These are phyloP conservation scores for Protomyces lactucae-debilis DNA, from an alignment of 1,139 yeast species.

Conservation along the genomic window DNA sequence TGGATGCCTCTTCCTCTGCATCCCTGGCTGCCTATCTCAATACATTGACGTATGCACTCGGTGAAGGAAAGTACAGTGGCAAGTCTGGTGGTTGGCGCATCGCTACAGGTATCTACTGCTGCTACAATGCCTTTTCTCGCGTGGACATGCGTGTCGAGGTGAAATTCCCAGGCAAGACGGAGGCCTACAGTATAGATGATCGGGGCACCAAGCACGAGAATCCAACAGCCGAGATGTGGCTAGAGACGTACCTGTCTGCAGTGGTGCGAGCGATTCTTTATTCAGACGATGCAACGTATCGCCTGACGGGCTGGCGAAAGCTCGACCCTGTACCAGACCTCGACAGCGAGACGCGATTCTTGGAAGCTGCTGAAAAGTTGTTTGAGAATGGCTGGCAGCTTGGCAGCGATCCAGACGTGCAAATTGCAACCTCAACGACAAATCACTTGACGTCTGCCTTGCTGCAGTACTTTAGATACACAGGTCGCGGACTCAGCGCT, in stretches of 20 bases:
- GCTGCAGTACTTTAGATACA: slow-evolving; percentile 56
- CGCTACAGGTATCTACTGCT: slow-evolving; percentile 62
- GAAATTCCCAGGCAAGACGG: slow-evolving; percentile 71
- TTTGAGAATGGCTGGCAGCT: slow-evolving; percentile 50
- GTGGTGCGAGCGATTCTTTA: slow-evolving; percentile 67
- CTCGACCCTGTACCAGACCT: slow-evolving; percentile 50
- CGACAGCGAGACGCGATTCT: slow-evolving; percentile 50
- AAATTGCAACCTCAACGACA: slow-evolving; percentile 61
- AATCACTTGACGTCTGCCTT: slow-evolving; percentile 78
- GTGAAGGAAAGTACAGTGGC: slow-evolving; percentile 66
- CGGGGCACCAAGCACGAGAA: slow-evolving; percentile 46
- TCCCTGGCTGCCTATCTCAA: slow-evolving; percentile 71
- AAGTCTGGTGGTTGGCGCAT: slow-evolving; percentile 73
- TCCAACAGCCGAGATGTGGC: slow-evolving; percentile 50
- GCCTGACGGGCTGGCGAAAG: slow-evolving; percentile 57
- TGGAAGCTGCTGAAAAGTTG: slow-evolving; percentile 56
- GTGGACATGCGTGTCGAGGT: slow-evolving; percentile 68
- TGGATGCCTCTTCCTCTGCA: slow-evolving; percentile 56
- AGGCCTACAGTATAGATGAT: slow-evolving; percentile 60
- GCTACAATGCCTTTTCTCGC: slow-evolving; percentile 63
- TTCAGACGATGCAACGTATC: slow-evolving; percentile 61
- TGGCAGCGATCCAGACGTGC: slow-evolving; percentile 62
- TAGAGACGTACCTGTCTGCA: slow-evolving; percentile 71
- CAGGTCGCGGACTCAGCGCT: slow-evolving; percentile 61
- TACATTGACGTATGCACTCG: slow-evolving; percentile 58